phyloP scores from a whole-genome alignment of 306 rosid species.

The Quercus robur region DNA sequence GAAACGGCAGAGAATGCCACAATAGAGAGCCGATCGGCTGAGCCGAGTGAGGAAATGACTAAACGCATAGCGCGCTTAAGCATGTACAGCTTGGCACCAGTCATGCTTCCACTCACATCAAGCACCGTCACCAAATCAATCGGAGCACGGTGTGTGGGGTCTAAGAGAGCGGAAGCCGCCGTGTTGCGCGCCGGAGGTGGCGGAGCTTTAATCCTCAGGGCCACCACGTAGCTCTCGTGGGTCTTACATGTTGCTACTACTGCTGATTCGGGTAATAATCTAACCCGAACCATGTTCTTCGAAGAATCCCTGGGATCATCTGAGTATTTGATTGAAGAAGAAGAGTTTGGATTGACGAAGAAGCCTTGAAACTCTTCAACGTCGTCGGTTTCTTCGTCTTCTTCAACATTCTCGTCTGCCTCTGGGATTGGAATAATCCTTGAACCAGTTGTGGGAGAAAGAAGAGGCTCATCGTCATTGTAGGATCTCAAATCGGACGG shows the following conservation, averaged over 20 bases:
- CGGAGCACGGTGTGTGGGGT: slow-evolving; percentile 54
- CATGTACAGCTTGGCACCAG: slow-evolving; percentile 67
- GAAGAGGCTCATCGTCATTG: slow-evolving; percentile 71
- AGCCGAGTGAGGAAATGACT: slow-evolving; percentile 62
- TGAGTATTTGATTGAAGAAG: slow-evolving; percentile 38
- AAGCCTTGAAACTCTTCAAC: slow-evolving; percentile 81
- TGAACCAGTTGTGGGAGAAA: slow-evolving; percentile 47
- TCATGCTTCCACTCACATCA: slow-evolving; percentile 73
- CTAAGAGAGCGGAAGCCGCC: slow-evolving; percentile 15
- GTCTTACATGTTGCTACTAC: slow-evolving; percentile 44
- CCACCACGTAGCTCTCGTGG: slow-evolving; percentile 63
- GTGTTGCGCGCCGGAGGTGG: slow-evolving; percentile 30
- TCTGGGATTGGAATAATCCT: slow-evolving; percentile 65
- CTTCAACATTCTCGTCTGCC: slow-evolving; percentile 55
- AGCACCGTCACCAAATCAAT: slow-evolving; percentile 81
- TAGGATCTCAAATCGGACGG: slow-evolving; percentile 44
- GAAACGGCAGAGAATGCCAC: slow-evolving; percentile 64
- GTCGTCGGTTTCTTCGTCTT: slow-evolving; percentile 21
- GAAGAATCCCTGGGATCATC: slow-evolving; percentile 31
- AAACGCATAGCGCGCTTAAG: slow-evolving; percentile 81
- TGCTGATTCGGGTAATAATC: slow-evolving; percentile 73
- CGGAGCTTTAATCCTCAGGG: slow-evolving; percentile 68
- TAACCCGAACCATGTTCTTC: slow-evolving; percentile 53
- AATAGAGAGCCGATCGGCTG: slow-evolving; percentile 70
- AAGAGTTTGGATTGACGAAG: slow-evolving; percentile 56